Evolutionary conservation across 83 land plant species (phyloP).

Genomic region (Picea mariana): DNA sequence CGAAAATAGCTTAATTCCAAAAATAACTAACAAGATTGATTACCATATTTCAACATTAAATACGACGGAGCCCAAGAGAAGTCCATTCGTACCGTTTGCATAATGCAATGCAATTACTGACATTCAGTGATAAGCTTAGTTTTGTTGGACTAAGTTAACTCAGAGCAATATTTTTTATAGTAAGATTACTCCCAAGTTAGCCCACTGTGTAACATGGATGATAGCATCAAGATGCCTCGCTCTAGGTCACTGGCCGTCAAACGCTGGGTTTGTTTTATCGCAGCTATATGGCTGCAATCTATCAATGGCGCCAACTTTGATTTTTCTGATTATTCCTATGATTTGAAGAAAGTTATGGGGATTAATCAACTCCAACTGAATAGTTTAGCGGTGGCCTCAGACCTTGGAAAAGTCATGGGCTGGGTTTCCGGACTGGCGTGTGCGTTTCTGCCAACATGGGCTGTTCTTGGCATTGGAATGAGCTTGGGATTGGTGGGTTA

Average conservation of each 20-base stretch:
- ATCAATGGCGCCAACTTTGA: constrained; percentile 65
- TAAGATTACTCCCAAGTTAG: no score
- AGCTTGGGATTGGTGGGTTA: constrained; percentile 55
- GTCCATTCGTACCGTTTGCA: no score
- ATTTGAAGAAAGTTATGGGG: constrained; percentile 49
- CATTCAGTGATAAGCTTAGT: no score
- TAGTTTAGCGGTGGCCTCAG: constrained; percentile 73
- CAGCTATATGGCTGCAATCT: constrained; percentile 80
- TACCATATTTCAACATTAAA: no score
- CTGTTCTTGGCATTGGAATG: constrained; percentile 56
- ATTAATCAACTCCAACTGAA: constrained; percentile 73
- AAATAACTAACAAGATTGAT: no score
- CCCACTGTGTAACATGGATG: background rate
- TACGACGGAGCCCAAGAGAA: no score
- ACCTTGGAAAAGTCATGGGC: constrained; percentile 78
- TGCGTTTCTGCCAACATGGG: constrained; percentile 50
- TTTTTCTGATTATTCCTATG: constrained; percentile 69
- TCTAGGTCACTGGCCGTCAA: background rate
- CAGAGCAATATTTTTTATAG: no score
- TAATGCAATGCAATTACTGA: no score
- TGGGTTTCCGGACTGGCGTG: constrained; percentile 59
- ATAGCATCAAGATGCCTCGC: background rate
- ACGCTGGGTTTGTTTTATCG: constrained; percentile 60
- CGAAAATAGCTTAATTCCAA: no score
- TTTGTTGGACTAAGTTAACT: no score